Evolutionary conservation across 1,139 yeast genomes (phyloP).

Genomic region (Diutina neorugosa): DNA sequence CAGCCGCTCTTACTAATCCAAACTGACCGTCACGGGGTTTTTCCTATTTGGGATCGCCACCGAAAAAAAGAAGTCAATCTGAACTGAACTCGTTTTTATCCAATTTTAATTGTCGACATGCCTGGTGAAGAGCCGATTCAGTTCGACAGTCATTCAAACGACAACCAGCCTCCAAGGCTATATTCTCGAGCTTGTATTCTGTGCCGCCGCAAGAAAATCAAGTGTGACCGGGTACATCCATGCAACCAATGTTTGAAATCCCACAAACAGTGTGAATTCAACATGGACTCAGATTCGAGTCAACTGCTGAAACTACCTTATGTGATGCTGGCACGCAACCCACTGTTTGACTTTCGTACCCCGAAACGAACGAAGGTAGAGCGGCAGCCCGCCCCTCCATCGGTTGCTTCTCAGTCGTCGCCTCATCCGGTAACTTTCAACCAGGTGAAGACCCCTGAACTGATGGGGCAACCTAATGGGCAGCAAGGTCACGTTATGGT

Average conservation of each 20-base stretch:
- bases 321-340: not conserved
- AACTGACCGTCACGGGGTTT: not conserved
- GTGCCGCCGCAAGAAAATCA: conserved; percentile 1
- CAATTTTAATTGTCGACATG: not conserved
- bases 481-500: not conserved
- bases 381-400: not conserved
- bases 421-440: not conserved
- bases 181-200: not conserved
- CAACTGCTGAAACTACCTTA: not conserved
- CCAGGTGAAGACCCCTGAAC: not conserved
- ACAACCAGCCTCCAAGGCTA: not conserved
- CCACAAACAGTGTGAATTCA: not conserved
- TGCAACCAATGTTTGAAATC: not conserved
- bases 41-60: not conserved
- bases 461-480: not conserved
- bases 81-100: not conserved
- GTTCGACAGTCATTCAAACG: not conserved
- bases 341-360: not conserved
- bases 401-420: not conserved
- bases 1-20: not conserved
- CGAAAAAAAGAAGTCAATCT: not conserved
- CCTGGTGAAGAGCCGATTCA: not conserved
- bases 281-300: not conserved
- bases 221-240: not conserved
- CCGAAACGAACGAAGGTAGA: not conserved